Conservation (phyloP, 495 filamentous ascomycete genomes). For the Podospora appendiculata region DNA sequence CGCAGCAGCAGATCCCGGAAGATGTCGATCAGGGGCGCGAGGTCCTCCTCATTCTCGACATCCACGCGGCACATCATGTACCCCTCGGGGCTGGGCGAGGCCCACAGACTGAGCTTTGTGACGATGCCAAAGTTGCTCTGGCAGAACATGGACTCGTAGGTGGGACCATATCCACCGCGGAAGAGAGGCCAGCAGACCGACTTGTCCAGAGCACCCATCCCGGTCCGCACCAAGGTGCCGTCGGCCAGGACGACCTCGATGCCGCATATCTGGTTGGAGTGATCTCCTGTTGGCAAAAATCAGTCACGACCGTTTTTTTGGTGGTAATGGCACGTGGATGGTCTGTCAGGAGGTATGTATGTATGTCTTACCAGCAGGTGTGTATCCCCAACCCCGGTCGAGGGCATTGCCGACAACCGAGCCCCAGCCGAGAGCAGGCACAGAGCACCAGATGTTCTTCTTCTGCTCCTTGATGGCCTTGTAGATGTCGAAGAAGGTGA, state of each 20-base stretch:
- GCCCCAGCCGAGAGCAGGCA: constrained; percentile 32
- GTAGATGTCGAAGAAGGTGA: constrained; percentile 44
- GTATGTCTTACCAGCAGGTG: too few relatives aligned
- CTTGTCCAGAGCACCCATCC: constrained; percentile 32
- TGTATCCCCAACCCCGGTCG: too few relatives aligned
- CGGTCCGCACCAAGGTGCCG: constrained; percentile 36
- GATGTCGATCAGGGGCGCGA: too few relatives aligned
- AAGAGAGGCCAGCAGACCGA: constrained; percentile 9
- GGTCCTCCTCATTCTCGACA: constrained; percentile 30
- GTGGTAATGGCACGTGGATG: too few relatives aligned
- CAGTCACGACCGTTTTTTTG: too few relatives aligned
- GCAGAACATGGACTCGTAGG: constrained; percentile 33
- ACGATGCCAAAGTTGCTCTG: constrained; percentile 39
- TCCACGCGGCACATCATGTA: constrained; percentile 36
- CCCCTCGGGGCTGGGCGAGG: constrained; percentile 32
- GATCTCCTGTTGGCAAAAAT: constrained; percentile 44
- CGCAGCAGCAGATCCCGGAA: too few relatives aligned
- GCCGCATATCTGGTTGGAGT: constrained; percentile 36
- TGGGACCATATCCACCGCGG: constrained; percentile 24
- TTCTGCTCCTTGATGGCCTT: constrained; percentile 35
- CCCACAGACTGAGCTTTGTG: constrained; percentile 35
- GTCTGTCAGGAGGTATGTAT: too few relatives aligned
- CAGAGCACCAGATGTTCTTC: constrained; percentile 40
- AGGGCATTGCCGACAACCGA: too few relatives aligned
- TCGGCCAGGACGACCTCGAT: constrained; percentile 41